Conservation (phyloP, 2,329 filamentous ascomycete species). For the Aspergillus tamarii region DNA sequence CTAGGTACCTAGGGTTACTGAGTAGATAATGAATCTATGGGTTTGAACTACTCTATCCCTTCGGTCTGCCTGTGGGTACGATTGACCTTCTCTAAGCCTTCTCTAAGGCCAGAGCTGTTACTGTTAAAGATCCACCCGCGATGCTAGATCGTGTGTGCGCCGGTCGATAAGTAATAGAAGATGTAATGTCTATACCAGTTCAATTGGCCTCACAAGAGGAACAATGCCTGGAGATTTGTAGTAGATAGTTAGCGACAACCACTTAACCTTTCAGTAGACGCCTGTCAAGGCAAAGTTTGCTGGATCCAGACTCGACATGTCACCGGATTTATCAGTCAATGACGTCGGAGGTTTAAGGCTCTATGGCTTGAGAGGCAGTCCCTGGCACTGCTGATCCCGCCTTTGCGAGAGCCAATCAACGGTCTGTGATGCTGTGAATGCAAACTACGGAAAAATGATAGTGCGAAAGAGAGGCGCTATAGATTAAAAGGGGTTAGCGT, state of each 20-base stretch:
- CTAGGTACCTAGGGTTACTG: conserved; percentile 18
- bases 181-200: neutral
- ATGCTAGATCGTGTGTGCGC: neutral
- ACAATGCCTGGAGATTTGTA: neutral
- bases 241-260: neutral
- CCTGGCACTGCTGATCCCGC: conserved; percentile 13
- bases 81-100: neutral
- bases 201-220: neutral
- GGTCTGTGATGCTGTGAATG: neutral
- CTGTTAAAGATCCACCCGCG: neutral
- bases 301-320: neutral
- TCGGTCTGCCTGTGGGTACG: neutral
- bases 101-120: neutral
- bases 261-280: neutral
- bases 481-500: conserved; percentile 29
- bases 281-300: neutral
- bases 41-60: neutral
- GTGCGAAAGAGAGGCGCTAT: conserved; percentile 26
- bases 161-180: neutral
- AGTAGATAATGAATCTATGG: conserved; percentile 28
- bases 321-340: conserved; percentile 27
- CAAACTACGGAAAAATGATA: conserved; percentile 29
- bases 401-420: conserved; percentile 10
- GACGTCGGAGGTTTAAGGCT: conserved; percentile 32
- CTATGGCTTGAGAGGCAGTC: neutral